Evolutionary conservation across 139 green algal species (phyloP).

Genomic region (Chlorella sp.): DNA sequence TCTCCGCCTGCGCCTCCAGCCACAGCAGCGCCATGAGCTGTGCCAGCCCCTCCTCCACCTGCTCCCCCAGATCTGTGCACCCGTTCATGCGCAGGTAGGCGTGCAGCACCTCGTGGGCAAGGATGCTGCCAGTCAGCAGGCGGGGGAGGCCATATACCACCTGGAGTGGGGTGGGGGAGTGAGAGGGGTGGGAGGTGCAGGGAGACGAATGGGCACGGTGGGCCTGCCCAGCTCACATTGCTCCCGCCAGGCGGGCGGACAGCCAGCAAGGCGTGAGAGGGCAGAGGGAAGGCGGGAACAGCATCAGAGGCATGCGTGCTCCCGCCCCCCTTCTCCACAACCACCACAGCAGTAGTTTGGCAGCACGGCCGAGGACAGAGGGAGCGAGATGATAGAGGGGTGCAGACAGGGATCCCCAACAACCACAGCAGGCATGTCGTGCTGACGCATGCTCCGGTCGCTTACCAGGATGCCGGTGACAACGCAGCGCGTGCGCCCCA

Average conservation of each 20-base stretch:
- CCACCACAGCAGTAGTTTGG: no score
- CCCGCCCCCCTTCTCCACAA: neutral
- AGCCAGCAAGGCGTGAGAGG: neutral
- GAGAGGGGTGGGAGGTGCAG: neutral
- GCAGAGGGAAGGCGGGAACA: no score
- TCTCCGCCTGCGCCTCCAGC: conserved; percentile 72
- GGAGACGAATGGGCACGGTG: neutral
- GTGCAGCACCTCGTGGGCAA: conserved; percentile 95
- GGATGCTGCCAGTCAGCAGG: conserved; percentile 84
- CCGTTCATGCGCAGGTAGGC: conserved; percentile 84
- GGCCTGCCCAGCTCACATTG: neutral
- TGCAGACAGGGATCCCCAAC: no score
- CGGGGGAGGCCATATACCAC: conserved; percentile 88
- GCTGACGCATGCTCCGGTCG: no score
- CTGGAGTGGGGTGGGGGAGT: neutral
- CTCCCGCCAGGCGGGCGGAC: neutral
- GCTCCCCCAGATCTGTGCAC: conserved; percentile 47
- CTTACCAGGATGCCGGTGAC: conserved; percentile 83
- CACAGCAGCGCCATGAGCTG: conserved; percentile 95
- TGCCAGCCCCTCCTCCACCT: conserved; percentile 92
- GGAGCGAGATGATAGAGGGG: no score
- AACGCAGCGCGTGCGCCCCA: conserved; percentile 26
- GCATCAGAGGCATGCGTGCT: no score
- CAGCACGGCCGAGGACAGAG: no score
- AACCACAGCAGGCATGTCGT: no score